Percentiles rank a stretch among this genome's conserved stretches.
phyloP scores from a whole-genome alignment of 148 eudicot species.

The Rhododendron mucronatum region DNA sequence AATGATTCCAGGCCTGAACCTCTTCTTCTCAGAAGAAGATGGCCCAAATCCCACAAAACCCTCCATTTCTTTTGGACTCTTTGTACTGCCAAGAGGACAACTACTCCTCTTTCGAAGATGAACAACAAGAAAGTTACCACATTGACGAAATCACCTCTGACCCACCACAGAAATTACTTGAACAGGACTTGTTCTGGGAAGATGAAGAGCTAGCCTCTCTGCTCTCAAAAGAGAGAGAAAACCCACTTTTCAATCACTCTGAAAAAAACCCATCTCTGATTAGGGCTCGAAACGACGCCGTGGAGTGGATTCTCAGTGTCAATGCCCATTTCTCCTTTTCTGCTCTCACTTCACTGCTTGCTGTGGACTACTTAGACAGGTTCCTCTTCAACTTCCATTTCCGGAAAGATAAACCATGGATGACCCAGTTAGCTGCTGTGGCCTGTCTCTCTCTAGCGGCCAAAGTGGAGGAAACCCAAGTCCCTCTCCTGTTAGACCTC shows the following conservation, averaged over 20 bases:
- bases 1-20: constrained; percentile 16
- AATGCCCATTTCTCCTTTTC: constrained; percentile 30
- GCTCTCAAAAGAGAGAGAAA: constrained; percentile 13
- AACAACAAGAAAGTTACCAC: not conserved
- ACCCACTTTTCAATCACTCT: not conserved
- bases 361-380: constrained; percentile 53
- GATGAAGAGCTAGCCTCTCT: constrained; percentile 43
- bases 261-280: constrained; percentile 6
- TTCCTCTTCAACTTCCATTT: constrained; percentile 35
- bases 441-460: constrained; percentile 65
- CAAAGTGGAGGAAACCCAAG: constrained; percentile 61
- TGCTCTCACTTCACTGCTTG: constrained; percentile 32
- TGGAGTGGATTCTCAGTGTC: constrained; percentile 33
- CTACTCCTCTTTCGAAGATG: not conserved
- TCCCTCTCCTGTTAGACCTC: constrained; percentile 53
- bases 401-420: constrained; percentile 47
- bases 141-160: not conserved
- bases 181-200: constrained; percentile 50
- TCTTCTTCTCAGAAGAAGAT: constrained; percentile 32
- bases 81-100: constrained; percentile 36
- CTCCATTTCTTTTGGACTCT: constrained; percentile 24
- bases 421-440: constrained; percentile 50
- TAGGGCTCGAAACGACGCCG: constrained; percentile 16
- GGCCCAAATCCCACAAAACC: constrained; percentile 17
- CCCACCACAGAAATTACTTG: not conserved